phyloP scores from a whole-genome alignment of 2,329 filamentous ascomycete genomes.

The Calonectria pseudoreteaudii region DNA sequence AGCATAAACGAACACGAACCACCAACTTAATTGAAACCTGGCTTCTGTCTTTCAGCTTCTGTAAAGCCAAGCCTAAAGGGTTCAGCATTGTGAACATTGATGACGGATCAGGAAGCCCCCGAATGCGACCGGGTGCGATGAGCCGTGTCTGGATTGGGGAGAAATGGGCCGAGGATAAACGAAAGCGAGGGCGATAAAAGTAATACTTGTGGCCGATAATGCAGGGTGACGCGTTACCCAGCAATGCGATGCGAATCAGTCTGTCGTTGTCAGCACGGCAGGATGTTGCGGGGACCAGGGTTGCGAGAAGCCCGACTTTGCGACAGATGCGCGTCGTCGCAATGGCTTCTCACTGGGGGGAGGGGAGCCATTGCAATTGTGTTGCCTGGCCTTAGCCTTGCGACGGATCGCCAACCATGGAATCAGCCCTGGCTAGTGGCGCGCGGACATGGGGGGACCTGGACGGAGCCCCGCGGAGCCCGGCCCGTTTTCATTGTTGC shows the following conservation, averaged over 20 bases:
- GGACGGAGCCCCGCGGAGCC: constrained; percentile 1
- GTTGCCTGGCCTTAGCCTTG: background rate
- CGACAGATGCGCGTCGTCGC: background rate
- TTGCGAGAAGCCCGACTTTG: background rate
- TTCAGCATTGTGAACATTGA: background rate
- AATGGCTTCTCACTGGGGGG: too few relatives aligned
- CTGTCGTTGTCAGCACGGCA: background rate
- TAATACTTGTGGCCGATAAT: background rate
- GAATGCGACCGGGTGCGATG: background rate
- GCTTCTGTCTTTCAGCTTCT: background rate
- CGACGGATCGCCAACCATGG: background rate
- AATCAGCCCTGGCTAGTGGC: background rate
- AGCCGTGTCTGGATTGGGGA: background rate
- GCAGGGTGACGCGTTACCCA: background rate
- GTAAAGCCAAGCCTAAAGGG: background rate
- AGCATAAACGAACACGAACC: background rate
- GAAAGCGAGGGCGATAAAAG: background rate
- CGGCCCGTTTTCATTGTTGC: background rate
- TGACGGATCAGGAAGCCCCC: background rate
- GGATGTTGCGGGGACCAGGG: background rate
- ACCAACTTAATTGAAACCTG: background rate
- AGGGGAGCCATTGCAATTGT: background rate
- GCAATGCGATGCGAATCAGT: background rate
- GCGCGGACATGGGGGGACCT: background rate
- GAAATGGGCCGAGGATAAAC: background rate